Evolutionary conservation across 306 rosid species (phyloP).

Genomic region (Styphnolobium japonicum): DNA sequence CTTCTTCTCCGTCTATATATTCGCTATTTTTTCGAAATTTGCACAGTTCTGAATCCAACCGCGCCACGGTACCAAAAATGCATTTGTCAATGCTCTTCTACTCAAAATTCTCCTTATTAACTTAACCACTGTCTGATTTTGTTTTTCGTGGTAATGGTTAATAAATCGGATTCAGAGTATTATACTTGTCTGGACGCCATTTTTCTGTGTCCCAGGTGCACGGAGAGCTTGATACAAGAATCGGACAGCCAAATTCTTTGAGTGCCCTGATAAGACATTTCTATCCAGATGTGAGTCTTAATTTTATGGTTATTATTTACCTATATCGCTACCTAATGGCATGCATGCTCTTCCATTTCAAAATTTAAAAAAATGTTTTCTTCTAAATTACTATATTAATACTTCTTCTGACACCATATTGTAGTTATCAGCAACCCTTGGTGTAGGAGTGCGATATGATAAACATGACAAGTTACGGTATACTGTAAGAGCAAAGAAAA

Average conservation of each 20-base stretch:
- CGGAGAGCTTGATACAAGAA: conserved; percentile 77
- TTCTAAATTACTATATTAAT: not conserved
- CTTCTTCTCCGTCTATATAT: too few relatives aligned
- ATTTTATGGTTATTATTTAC: not conserved
- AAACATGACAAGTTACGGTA: conserved; percentile 56
- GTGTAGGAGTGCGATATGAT: conserved; percentile 65
- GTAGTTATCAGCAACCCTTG: conserved; percentile 73
- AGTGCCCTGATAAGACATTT: conserved; percentile 59
- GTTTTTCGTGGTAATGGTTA: too few relatives aligned
- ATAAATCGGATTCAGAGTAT: too few relatives aligned
- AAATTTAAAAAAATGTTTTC: not conserved
- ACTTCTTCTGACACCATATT: conserved; percentile 4
- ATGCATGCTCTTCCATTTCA: not conserved
- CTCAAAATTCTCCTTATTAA: too few relatives aligned
- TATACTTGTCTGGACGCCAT: too few relatives aligned
- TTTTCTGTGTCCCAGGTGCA: conserved; percentile 49
- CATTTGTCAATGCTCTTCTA: too few relatives aligned
- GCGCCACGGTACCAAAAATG: too few relatives aligned
- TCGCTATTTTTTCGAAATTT: too few relatives aligned
- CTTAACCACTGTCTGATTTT: too few relatives aligned
- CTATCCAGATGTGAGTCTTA: conserved; percentile 60
- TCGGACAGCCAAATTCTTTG: conserved; percentile 52
- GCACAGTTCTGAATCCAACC: too few relatives aligned
- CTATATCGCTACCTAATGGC: not conserved
- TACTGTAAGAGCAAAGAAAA: conserved; percentile 61